A percentile compares a stretch with the other conserved stretches of the same genome.
These are phyloP conservation scores for Boletus huronensis DNA, from an alignment of 768 basidiomycete genomes.

Conservation along the genomic window DNA sequence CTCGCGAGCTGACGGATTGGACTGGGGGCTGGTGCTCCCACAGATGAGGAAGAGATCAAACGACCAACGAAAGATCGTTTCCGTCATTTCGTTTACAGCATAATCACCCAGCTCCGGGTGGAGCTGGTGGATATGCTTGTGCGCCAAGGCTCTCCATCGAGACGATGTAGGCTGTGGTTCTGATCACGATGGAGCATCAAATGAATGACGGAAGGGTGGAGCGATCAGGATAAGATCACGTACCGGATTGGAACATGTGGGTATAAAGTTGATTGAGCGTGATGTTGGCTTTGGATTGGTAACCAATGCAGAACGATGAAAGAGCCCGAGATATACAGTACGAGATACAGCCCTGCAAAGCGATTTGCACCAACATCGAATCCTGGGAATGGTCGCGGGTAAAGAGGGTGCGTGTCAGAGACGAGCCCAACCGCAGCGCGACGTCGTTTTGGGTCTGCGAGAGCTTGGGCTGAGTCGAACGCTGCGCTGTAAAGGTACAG, in stretches of 20 bases:
- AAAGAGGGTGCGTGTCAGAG: conserved; percentile 57
- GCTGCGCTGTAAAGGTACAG: conserved; percentile 48
- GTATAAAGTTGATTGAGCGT: conserved; percentile 59
- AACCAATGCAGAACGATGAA: conserved; percentile 70
- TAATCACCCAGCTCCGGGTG: conserved; percentile 66
- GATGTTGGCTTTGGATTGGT: conserved; percentile 65
- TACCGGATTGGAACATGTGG: conserved; percentile 54
- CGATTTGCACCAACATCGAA: conserved; percentile 72
- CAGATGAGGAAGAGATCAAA: conserved; percentile 64
- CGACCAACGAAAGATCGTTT: conserved; percentile 71
- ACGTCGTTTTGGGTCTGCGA: conserved; percentile 58
- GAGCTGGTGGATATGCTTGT: conserved; percentile 61
- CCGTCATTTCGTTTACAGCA: conserved; percentile 67
- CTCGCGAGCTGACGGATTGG: conserved; percentile 36
- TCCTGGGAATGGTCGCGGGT: conserved; percentile 70
- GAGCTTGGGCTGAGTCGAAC: conserved; percentile 38
- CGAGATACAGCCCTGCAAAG: conserved; percentile 66
- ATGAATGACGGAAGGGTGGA: conserved; percentile 13
- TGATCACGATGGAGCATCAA: conserved; percentile 18
- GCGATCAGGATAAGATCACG: conserved; percentile 15
- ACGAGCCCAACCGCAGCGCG: conserved; percentile 57
- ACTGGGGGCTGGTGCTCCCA: conserved; percentile 48
- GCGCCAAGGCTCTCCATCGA: conserved; percentile 73
- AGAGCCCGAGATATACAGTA: conserved; percentile 65
- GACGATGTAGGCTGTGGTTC: conserved; percentile 78